Base-by-base conservation (phyloP, 2,329 filamentous ascomycete genomes). In the Albifimbria verrucaria region DNA sequence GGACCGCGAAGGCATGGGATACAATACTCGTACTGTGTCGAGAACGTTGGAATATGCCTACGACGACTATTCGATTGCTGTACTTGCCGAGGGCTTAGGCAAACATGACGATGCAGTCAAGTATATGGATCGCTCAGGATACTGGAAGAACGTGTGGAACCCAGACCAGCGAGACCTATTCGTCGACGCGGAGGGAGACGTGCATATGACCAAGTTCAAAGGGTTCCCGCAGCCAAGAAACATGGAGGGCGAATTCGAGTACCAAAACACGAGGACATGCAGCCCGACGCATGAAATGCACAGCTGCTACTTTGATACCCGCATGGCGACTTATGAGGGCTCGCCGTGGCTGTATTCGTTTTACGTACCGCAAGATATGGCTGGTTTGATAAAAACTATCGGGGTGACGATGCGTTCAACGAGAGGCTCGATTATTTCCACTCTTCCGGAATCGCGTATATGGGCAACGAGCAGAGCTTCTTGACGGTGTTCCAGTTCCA, bases 1-100 rank as follows among this genome's bases (percentile, higher is more conserved):
- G 24, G 88, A 91, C 62, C 74, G 76, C 0, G 74, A 79, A 32
- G 86, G 86, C 9, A 77, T 78, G 2, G 89, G 89, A 0, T 79
- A 85, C 0, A 79, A 82, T 59, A 89, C 87, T 0, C 81, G 89
- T 7, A 86, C 81, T 52, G 80, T 93, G 25, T 90, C 85, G 2
- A 79, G 89, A 3, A 91, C 87, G 0, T 81, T 92, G 4, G 89
- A 92, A 65, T 92, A 92, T 64, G 86, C 87, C 0, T 92, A 92
- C 68, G 81, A 92, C 57, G 89, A 92, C 69, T 92, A 87, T 60
- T 86, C 83, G 60, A 86, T 90, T 52, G 80, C 83, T 1, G 70
- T 80, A 26, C 77, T 91, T 49, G 86, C 87, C 5, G 72, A 77
- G 18, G 79, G 71, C 0, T 68, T 90, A 18, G 82, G 80, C 11